phyloP scores from a whole-genome alignment of 1,284 basidiomycete species.

The Cystobasidium sp. region DNA sequence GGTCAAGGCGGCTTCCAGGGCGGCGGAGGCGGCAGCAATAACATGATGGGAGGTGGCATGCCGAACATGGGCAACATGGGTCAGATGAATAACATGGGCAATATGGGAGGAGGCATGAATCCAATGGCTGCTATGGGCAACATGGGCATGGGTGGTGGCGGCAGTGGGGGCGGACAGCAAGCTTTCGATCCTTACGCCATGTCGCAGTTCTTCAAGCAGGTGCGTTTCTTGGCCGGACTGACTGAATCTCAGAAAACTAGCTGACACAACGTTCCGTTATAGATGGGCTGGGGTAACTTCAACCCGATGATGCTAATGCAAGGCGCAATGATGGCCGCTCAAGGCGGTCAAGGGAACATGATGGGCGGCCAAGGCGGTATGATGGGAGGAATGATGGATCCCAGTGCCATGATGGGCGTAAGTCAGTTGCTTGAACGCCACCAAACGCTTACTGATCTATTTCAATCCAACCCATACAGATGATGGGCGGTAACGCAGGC shows the following conservation, averaged over 20 bases:
- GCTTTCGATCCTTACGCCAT: slow-evolving; percentile 46
- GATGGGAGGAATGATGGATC: slow-evolving; percentile 44
- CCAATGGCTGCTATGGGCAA: slow-evolving; percentile 9
- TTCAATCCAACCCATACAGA: slow-evolving; percentile 4
- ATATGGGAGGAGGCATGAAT: slow-evolving; percentile 29
- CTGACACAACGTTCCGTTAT: background rate
- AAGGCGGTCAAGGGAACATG: slow-evolving; percentile 13
- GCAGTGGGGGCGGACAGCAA: slow-evolving; percentile 35
- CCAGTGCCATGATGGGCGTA: slow-evolving; percentile 32
- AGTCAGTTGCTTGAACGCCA: background rate
- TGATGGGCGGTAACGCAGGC: slow-evolving; percentile 38
- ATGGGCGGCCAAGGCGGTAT: slow-evolving; percentile 28
- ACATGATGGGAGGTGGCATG: background rate
- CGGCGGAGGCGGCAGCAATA: slow-evolving; percentile 12
- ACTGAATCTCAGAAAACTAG: background rate
- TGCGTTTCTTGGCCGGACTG: slow-evolving; percentile 1
- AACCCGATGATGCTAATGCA: slow-evolving; percentile 46
- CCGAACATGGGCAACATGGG: slow-evolving; percentile 36
- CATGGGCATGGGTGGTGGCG: slow-evolving; percentile 21
- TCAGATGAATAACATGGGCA: slow-evolving; percentile 20
- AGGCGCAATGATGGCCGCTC: slow-evolving; percentile 18
- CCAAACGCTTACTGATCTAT: background rate
- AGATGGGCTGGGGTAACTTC: slow-evolving; percentile 45
- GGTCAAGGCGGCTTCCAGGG: slow-evolving; percentile 26
- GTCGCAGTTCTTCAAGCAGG: slow-evolving; percentile 47